Evolutionary conservation across 2,329 filamentous ascomycete species (phyloP), one percentile per base, ranked within the genome.

Genomic region (Rosellinia necatrix): DNA sequence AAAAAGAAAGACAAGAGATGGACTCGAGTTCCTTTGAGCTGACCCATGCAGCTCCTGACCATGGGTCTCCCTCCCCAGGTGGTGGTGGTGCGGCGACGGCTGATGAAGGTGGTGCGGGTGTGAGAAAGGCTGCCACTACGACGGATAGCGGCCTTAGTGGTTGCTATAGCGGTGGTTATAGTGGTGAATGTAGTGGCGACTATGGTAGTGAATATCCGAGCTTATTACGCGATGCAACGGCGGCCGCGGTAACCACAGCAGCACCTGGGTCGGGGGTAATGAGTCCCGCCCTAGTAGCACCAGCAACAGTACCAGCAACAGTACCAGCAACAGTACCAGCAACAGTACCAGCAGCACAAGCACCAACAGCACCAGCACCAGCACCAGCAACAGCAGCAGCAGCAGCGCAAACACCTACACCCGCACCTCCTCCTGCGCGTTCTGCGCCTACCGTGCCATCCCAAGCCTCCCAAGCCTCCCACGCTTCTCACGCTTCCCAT

Each of bases 1-100:
- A 25, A 34, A 51, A 49, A 34, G 47, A 35, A 30, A 49, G 44
- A 51, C 49, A 53, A 38, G 43, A 50, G 49, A 62, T 59, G 58
- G 55, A 49, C 42, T 59, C 49, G 52, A 52, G 49, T 50, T 54
- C 52, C 42, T 29, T 6, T 29, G 56, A 59, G 44, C 25, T 25
- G 38, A 52, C 32, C 42, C 54, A 55, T 53, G 54, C 38, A 48
- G 34, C 37, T 43, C 41, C 30, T 30, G 43, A 35, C 25, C 53
- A 60, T 56, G 51, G 51, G 43, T 58, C 43, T 47, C 51, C 41
- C 3, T 34, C n/a, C 35, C 27, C 41, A 32, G 24, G 13, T 32
- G 22, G 27, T 22, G 43, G 30, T 44, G 35, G 15, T 34, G 37
- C 24, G 29, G 38, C 22, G 12, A 22, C 34, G 29, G 32, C 29